phyloP scores from a whole-genome alignment of 2,329 filamentous ascomycete species.

The Elsinoe perseae region DNA sequence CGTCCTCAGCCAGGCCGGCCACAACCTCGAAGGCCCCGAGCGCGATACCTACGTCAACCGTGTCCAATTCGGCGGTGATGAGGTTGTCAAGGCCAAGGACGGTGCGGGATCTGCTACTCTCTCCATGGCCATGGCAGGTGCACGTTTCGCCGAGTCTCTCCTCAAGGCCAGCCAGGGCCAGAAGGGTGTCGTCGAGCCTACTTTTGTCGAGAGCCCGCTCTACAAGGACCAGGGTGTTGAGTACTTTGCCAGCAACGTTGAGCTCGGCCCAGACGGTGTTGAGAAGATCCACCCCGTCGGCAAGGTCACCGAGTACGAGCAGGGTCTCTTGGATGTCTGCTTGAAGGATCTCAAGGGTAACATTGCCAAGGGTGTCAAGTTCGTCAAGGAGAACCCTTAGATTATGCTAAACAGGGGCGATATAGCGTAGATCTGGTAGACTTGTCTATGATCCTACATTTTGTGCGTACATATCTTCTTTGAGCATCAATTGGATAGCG shows the following conservation, averaged over 20 bases:
- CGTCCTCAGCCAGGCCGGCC: conserved; percentile 87
- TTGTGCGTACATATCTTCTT: not conserved
- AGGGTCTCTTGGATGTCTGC: conserved; percentile 81
- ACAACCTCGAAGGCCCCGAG: conserved; percentile 73
- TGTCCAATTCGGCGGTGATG: conserved; percentile 97
- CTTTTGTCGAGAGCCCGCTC: conserved; percentile 92
- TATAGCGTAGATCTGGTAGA: not conserved
- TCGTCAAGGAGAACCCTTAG: conserved; percentile 51
- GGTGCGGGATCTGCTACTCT: conserved; percentile 94
- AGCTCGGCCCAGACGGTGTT: conserved; percentile 93
- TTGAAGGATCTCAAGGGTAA: conserved; percentile 82
- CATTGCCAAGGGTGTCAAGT: conserved; percentile 81
- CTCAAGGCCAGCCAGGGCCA: conserved; percentile 88
- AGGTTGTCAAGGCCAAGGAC: conserved; percentile 98
- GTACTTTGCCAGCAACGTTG: conserved; percentile 92
- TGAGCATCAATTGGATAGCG: not conserved
- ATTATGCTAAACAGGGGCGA: conserved; percentile 12
- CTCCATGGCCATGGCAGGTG: conserved; percentile 97
- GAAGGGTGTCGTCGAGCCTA: conserved; percentile 91
- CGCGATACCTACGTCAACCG: conserved; percentile 75
- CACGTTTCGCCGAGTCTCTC: conserved; percentile 76
- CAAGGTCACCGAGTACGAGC: conserved; percentile 74
- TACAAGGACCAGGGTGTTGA: conserved; percentile 98
- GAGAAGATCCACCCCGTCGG: conserved; percentile 88
- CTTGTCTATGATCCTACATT: conserved; percentile 10